Base-by-base conservation (phyloP, 2,329 filamentous ascomycete species). In the Aspergillus pseudonomiae region DNA sequence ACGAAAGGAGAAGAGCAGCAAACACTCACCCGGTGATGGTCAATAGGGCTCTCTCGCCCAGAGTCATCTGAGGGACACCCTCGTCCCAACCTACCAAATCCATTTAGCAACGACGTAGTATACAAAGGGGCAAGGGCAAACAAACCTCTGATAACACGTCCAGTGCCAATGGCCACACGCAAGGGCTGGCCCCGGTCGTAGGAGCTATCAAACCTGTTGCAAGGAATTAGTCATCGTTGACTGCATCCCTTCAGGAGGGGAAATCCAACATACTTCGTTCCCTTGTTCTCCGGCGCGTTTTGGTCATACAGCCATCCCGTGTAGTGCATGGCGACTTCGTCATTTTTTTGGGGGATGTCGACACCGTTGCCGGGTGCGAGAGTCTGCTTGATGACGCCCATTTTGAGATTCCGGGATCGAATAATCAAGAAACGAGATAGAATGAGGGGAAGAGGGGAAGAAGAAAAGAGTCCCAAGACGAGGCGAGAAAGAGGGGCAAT, bases 31-130 rank as follows among this genome's bases (percentile, higher is more conserved):
- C 84, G 67, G 89, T 86, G 76, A 98, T 97, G 70, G 89, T 90
- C 68, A 99, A 85, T 58, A 88, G 91, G 60, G 93, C 89, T 83
- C 92, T 94, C 86, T 98, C 94, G 77, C 94, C 94, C 63, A 96
- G 83, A 76, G 90, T 89, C 94, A 99, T 97, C 75, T 88, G 83
- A 57, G 83, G 81, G 59, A 98, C 93, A 69, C 91, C 94, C 81
- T 97, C 89, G 74, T 93, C 93, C 93, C 88, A 96, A 71, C 88
- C 91, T 71, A 24, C 14, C 30, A 11, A 3, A n/a, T 16, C 24
- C 16, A 21, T 19, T 39, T 28, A 24, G n/a, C 58, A 39, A 21
- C 9, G 36, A 24, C 39, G 16, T 34, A 59, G 62, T 48, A 56
- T 32, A 45, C 34, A 30, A 32, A 41, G 48, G 45, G 12, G 21